Conservation (phyloP, 768 basidiomycete species). For the Xerocomellus chrysenteron region DNA sequence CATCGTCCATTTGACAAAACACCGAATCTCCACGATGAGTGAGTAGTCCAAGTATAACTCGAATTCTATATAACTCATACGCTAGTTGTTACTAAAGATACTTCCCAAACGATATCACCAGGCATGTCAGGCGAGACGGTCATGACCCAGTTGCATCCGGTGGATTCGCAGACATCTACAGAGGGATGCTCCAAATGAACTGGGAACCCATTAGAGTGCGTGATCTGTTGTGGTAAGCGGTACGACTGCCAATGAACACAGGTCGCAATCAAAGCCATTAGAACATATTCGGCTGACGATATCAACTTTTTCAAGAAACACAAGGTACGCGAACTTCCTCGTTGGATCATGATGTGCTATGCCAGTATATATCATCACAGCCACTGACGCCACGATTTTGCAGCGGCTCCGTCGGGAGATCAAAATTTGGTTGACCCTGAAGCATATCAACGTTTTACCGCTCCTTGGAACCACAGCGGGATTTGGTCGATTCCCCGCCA, state of each 20-base stretch:
- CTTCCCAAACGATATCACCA: conserved; percentile 8
- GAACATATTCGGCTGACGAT: conserved; percentile 14
- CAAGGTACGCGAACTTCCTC: not conserved
- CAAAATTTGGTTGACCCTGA: conserved; percentile 25
- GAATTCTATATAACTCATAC: not conserved
- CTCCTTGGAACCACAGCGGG: conserved; percentile 17
- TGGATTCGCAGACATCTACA: conserved; percentile 19
- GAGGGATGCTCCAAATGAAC: conserved; percentile 9
- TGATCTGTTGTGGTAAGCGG: not conserved
- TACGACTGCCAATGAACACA: not conserved
- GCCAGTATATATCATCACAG: not conserved
- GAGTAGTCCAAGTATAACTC: conserved; percentile 2
- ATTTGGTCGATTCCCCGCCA: conserved; percentile 29
- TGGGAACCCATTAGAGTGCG: conserved; percentile 2
- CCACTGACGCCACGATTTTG: not conserved
- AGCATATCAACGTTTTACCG: conserved; percentile 25
- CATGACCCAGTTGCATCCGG: conserved; percentile 14
- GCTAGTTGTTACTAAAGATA: not conserved
- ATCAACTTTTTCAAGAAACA: conserved; percentile 10
- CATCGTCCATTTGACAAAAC: not conserved
- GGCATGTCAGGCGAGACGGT: conserved; percentile 4
- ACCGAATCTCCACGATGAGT: not conserved
- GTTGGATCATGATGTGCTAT: not conserved
- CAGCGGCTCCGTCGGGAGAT: conserved; percentile 32
- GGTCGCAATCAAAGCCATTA: conserved; percentile 19